Evolutionary conservation across 2,329 filamentous ascomycete species (phyloP), one percentile per base, ranked within the genome.

Genomic region (Ceratocystis eucalypticola): DNA sequence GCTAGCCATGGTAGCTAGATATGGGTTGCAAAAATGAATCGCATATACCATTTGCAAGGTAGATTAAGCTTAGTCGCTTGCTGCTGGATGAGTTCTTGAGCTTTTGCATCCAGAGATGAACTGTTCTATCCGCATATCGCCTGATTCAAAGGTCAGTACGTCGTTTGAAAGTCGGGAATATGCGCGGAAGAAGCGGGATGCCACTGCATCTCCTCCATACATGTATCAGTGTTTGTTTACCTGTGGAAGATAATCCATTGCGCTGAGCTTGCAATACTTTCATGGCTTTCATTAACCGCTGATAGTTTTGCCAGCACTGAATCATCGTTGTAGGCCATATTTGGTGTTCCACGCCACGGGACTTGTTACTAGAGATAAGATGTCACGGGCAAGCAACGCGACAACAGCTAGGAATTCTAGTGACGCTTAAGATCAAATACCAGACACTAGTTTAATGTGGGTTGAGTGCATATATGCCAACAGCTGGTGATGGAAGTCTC

Each of bases 191-290:
- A 22, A 33, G 59, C 25, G 20, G 25, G 17, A 33, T 45, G 44
- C 25, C 45, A 25, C 46, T 15, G 48, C 22, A 66, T 68, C 28
- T 12, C 17, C 64, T 53, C 17, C 17, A n/a, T 44, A 20, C n/a
- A 65, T 67, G 65, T 67, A 55, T 68, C 37, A 41, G 37, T 41
- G 37, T 15, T 41, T 41, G 68, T 75, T 69, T 85, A 96, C 91
- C 91, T 88, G 78, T 99, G 93, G 75, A 99, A 99, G 88, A 99
- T 95, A 69, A 99, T 94, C 95, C 95, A 99, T 85, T 97, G 93
- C 67, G 94, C 91, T 69, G 96, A 92, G 45, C 90, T 93, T 69
- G 96, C 84, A 73, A 99, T 97, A 77, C 91, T 95, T 75, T 99
- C 94, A 75, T 99, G 93, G 10, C 91, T 96, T 77, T 99, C 95